A percentile compares a stretch with the other conserved stretches of the same genome.
phyloP scores from a whole-genome alignment of 2,329 filamentous ascomycete species.

The Aspergillus pseudoviridinutans region DNA sequence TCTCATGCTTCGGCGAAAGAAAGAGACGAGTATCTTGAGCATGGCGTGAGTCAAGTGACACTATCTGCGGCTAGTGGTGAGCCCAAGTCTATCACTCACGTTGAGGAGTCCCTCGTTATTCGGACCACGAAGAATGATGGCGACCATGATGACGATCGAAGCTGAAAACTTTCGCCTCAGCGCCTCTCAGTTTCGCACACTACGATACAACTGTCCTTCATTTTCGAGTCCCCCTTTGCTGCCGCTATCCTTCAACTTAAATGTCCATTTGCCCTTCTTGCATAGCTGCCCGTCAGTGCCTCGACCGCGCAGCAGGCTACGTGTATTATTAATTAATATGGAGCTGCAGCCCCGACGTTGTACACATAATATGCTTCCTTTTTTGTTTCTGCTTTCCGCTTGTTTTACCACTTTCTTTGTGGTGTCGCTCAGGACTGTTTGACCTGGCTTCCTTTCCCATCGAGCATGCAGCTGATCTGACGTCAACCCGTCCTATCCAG shows the following conservation, averaged over 20 bases:
- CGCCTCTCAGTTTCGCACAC: conserved; percentile 2
- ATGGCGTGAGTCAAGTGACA: not conserved
- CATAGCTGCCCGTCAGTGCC: conserved; percentile 8
- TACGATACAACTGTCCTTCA: not conserved
- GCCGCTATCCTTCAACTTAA: not conserved
- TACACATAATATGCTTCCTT: conserved; percentile 15
- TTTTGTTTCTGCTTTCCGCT: not conserved
- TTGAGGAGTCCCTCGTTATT: not conserved
- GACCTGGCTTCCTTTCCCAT: not conserved
- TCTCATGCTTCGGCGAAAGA: not conserved
- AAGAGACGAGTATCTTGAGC: not conserved
- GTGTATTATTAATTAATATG: conserved; percentile 17
- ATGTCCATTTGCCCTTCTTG: not conserved
- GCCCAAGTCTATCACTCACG: not conserved
- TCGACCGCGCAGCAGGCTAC: conserved; percentile 1
- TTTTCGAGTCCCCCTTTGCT: not conserved
- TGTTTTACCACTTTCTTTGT: conserved; percentile 2
- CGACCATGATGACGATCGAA: conserved; percentile 1
- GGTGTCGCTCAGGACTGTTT: not conserved
- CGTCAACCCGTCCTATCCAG: not conserved
- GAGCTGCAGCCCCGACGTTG: conserved; percentile 1
- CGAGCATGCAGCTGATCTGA: not conserved
- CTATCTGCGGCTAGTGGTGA: not conserved
- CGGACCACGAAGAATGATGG: conserved; percentile 4
- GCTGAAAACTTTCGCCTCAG: conserved; percentile 5